Conservation (phyloP, 202 grass and related monocot genomes). For the Zizania palustris region DNA sequence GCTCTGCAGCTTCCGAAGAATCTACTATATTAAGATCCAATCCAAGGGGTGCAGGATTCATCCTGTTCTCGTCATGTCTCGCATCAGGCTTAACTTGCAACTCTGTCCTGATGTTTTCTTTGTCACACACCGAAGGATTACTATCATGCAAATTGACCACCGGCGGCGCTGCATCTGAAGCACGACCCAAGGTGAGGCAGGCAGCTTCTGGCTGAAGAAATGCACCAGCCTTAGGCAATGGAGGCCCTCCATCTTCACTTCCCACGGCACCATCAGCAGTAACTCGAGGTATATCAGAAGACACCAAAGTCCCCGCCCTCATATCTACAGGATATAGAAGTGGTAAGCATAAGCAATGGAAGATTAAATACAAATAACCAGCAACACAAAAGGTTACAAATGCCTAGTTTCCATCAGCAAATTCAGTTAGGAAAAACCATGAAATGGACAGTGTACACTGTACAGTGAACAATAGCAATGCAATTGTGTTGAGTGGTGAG, state of each 20-base stretch:
- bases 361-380: background rate
- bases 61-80: slow-evolving; percentile 35
- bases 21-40: slow-evolving; percentile 73
- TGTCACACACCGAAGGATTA: slow-evolving; percentile 30
- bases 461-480: background rate
- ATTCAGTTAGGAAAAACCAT: background rate
- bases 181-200: slow-evolving; percentile 55
- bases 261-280: slow-evolving; percentile 19
- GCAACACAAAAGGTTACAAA: background rate
- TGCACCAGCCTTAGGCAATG: slow-evolving; percentile 31
- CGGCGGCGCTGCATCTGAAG: slow-evolving; percentile 25
- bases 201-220: slow-evolving; percentile 47
- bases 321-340: slow-evolving; percentile 42
- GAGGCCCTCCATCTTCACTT: slow-evolving; percentile 32
- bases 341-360: slow-evolving; percentile 5
- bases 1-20: slow-evolving; percentile 53
- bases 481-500: background rate
- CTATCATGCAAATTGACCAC: slow-evolving; percentile 23
- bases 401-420: background rate
- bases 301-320: slow-evolving; percentile 24
- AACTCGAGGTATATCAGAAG: slow-evolving; percentile 28
- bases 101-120: slow-evolving; percentile 38
- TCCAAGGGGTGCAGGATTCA: slow-evolving; percentile 35
- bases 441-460: background rate
- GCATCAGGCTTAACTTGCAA: slow-evolving; percentile 37